Conservation (phyloP, 1,284 basidiomycete species). For the Earliella scabrosa region DNA sequence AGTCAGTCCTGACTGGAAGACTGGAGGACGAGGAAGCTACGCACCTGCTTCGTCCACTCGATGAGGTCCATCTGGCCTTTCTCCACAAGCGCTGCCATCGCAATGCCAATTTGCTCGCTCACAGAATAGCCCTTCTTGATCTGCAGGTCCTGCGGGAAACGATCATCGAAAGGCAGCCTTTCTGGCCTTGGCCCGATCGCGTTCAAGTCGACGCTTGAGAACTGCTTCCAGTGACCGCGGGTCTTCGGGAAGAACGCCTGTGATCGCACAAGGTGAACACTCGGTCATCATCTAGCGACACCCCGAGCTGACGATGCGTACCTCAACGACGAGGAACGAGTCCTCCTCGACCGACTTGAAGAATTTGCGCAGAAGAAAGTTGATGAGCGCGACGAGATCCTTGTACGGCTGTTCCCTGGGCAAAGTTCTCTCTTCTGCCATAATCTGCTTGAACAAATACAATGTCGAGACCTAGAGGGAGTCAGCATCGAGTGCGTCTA, state of each 20-base stretch:
- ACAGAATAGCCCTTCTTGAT: conserved; percentile 90
- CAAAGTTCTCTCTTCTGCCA: conserved; percentile 76
- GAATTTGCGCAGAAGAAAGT: conserved; percentile 86
- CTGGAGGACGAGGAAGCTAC: conserved; percentile 28
- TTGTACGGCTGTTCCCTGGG: conserved; percentile 80
- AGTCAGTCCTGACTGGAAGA: background rate
- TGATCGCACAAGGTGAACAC: too few relatives aligned
- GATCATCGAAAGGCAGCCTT: conserved; percentile 45
- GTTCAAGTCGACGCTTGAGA: conserved; percentile 82
- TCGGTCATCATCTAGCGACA: too few relatives aligned
- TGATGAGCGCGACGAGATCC: conserved; percentile 83
- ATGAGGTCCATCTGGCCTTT: conserved; percentile 67
- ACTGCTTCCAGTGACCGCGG: conserved; percentile 83
- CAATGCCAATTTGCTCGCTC: conserved; percentile 89
- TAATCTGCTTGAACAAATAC: conserved; percentile 81
- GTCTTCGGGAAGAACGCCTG: conserved; percentile 91
- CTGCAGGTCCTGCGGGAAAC: conserved; percentile 70
- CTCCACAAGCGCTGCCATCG: conserved; percentile 76
- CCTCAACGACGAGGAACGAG: conserved; percentile 85
- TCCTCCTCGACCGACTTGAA: conserved; percentile 88
- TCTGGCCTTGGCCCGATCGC: conserved; percentile 48
- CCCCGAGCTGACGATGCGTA: conserved; percentile 33
- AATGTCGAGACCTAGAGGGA: conserved; percentile 77
- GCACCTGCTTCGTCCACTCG: conserved; percentile 81
- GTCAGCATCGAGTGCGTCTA: background rate